These are phyloP conservation scores for Calonectria leucothoes DNA, from an alignment of 2,329 filamentous ascomycete species.

Conservation along the genomic window DNA sequence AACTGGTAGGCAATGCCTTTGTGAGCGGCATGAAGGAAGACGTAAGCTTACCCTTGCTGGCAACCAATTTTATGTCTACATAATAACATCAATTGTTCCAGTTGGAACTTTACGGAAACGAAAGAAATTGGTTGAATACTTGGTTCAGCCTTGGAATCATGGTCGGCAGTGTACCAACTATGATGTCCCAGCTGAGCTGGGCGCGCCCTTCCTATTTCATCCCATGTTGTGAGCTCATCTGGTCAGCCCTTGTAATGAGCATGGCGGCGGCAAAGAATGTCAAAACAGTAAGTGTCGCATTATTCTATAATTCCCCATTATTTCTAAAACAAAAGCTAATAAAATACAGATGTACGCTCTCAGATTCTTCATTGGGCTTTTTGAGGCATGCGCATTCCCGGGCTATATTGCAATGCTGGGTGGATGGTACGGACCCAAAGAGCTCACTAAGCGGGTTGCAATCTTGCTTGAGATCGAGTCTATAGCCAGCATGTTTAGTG, in stretches of 20 bases:
- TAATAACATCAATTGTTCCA: neutral
- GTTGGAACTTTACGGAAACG: slow-evolving; percentile 24
- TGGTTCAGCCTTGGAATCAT: slow-evolving; percentile 28
- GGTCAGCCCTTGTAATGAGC: slow-evolving; percentile 38
- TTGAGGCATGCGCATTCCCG: slow-evolving; percentile 42
- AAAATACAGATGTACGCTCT: slow-evolving; percentile 38
- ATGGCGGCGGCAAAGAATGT: slow-evolving; percentile 42
- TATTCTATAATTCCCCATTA: too few species aligned
- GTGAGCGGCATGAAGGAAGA: slow-evolving; percentile 30
- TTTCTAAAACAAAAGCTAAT: neutral
- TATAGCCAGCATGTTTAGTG: slow-evolving; percentile 43
- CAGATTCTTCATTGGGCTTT: slow-evolving; percentile 46
- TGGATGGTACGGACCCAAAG: slow-evolving; percentile 44
- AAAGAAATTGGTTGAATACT: slow-evolving; percentile 25
- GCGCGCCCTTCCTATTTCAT: slow-evolving; percentile 46
- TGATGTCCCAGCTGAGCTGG: slow-evolving; percentile 22
- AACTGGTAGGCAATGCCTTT: slow-evolving; percentile 21
- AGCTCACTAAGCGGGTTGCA: slow-evolving; percentile 44
- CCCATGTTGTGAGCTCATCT: slow-evolving; percentile 43
- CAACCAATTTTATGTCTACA: too few species aligned
- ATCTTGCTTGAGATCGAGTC: slow-evolving; percentile 35
- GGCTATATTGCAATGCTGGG: slow-evolving; percentile 43
- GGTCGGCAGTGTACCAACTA: slow-evolving; percentile 13
- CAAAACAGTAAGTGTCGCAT: slow-evolving; percentile 16
- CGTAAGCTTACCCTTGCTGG: neutral